phyloP scores from a whole-genome alignment of 2,329 filamentous ascomycete genomes.

The Ceratocystis cubensis region DNA sequence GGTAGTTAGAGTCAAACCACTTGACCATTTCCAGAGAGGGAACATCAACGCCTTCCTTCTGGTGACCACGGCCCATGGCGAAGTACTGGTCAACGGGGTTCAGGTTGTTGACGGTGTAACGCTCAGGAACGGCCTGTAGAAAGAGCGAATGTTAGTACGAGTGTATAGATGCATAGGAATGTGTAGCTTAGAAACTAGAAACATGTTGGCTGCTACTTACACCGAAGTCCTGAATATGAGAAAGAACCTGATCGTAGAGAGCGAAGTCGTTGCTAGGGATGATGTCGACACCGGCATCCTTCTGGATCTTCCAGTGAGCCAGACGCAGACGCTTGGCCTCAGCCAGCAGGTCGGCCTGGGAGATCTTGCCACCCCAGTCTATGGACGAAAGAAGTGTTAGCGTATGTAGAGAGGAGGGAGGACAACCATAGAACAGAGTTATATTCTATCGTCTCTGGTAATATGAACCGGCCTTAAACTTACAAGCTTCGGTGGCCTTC shows the following conservation, averaged over 20 bases:
- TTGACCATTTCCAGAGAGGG: slow-evolving; percentile 98
- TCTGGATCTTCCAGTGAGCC: slow-evolving; percentile 99
- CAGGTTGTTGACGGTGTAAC: slow-evolving; percentile 84
- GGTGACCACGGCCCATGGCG: slow-evolving; percentile 97
- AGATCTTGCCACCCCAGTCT: slow-evolving; percentile 87
- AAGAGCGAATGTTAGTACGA: slow-evolving; percentile 17
- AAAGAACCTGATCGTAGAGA: slow-evolving; percentile 93
- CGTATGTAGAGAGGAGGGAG: slow-evolving; percentile 20
- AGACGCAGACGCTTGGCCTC: slow-evolving; percentile 96
- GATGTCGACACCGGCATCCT: slow-evolving; percentile 91
- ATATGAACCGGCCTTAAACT: slow-evolving; percentile 27
- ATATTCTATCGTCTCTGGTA: neutral
- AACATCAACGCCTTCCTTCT: slow-evolving; percentile 88
- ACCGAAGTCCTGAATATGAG: slow-evolving; percentile 96
- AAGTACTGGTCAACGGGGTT: slow-evolving; percentile 93
- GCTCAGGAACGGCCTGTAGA: slow-evolving; percentile 68
- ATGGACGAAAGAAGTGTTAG: slow-evolving; percentile 15
- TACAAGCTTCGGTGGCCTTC: slow-evolving; percentile 95
- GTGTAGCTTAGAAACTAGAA: slow-evolving; percentile 10
- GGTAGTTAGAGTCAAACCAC: slow-evolving; percentile 99
- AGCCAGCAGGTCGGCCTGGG: slow-evolving; percentile 74
- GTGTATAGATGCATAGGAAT: neutral
- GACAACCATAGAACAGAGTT: neutral
- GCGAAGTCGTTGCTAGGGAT: slow-evolving; percentile 99
- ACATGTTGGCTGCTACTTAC: slow-evolving; percentile 41